A percentile compares a stretch with the other conserved stretches of the same genome.
phyloP scores from a whole-genome alignment of 768 basidiomycete genomes.

The Agaricus blazei region DNA sequence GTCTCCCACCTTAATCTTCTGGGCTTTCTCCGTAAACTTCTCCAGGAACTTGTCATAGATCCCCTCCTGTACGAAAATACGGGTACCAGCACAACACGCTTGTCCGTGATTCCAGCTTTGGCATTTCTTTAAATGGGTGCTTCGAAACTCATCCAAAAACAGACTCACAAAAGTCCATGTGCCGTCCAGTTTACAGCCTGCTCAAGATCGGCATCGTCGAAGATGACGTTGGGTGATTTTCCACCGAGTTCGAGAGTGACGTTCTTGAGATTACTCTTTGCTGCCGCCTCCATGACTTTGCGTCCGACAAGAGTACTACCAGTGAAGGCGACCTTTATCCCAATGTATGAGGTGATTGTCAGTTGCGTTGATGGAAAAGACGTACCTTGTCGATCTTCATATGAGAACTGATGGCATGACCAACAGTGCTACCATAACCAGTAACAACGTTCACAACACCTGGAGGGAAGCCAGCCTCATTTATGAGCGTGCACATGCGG shows the following conservation, averaged over 20 bases:
- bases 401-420: constrained; percentile 67
- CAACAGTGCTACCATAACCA: constrained; percentile 68
- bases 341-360: constrained; percentile 28
- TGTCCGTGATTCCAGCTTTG: constrained; percentile 66
- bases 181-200: constrained; percentile 70
- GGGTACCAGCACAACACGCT: constrained; percentile 78
- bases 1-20: constrained; percentile 58
- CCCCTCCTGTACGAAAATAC: constrained; percentile 75
- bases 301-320: constrained; percentile 79
- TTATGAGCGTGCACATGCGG: constrained; percentile 46
- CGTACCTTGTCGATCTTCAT: constrained; percentile 54
- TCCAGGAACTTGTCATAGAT: constrained; percentile 78
- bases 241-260: constrained; percentile 82
- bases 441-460: constrained; percentile 76
- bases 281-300: constrained; percentile 73
- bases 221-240: constrained; percentile 68
- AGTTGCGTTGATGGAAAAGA: constrained; percentile 51
- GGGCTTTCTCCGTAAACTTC: constrained; percentile 52
- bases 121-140: background rate
- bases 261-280: constrained; percentile 79
- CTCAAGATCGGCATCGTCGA: constrained; percentile 68
- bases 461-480: constrained; percentile 73
- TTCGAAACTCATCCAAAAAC: background rate
- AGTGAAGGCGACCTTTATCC: constrained; percentile 68
- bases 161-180: constrained; percentile 66